Evolutionary conservation across 306 rosid genomes (phyloP), one percentile per base, ranked within the genome.

Genomic region (Medicago lupulina): DNA sequence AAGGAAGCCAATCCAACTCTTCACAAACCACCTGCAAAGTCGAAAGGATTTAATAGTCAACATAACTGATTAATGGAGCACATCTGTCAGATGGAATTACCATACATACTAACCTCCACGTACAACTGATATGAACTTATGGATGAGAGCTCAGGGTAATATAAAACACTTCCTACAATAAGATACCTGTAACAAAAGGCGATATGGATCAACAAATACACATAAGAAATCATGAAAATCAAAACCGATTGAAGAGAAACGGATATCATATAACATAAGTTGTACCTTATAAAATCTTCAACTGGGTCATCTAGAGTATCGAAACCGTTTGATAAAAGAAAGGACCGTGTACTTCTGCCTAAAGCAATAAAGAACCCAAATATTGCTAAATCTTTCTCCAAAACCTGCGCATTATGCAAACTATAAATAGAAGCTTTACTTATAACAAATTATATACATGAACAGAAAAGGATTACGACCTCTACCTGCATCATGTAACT

Each of bases 1-100:
- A 92, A 67, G 93, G 91, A 76, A 95, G 92, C 99, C 99, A 95
- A 28, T 95, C 97, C 84, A 95, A 85, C 90, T 95, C 99, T 87
- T 95, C 99, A 78, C 99, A 92, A 73, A 95, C 97, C 70, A 95
- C 97, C 97, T 92, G 73, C n/a, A 81, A 78, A 86, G 74, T 74
- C 44, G 16, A 80, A 68, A 17, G 76, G 53, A 40, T 49, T 43
- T 79, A 12, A 80, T 73, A 71, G 69, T 66, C 71, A 71, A 70
- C 65, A 65, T 49, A 76, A 82, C 67, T 69, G 63, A 67, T 73
- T 71, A 62, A 70, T 40, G 61, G 79, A 68, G 71, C 71, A 64
- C 47, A 53, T 82, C 70, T 47, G 67, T 31, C 71, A 58, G 63
- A 71, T 49, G 50, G 36, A 68, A 67, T 74, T 67, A 34, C 60